phyloP scores from a whole-genome alignment of 345 rosid species.

The Luvunga scandens region DNA sequence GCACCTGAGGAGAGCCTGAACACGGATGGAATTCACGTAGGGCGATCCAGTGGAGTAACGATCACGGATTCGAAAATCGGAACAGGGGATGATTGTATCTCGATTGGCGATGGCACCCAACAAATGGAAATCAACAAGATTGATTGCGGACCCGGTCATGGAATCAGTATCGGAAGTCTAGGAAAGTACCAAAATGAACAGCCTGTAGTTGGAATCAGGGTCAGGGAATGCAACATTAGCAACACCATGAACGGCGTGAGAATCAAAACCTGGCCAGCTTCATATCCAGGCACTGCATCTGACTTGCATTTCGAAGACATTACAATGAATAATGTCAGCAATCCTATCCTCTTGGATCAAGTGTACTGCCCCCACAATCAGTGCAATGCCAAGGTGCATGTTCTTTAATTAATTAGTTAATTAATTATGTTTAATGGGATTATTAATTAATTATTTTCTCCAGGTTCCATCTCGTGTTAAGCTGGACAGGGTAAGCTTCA shows the following conservation, averaged over 20 bases:
- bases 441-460: not conserved
- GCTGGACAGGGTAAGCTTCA: slow-evolving; percentile 17
- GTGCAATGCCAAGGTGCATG: slow-evolving; percentile 25
- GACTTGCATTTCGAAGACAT: slow-evolving; percentile 36
- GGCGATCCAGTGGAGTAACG: slow-evolving; percentile 33
- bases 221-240: slow-evolving; percentile 31
- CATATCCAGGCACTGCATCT: slow-evolving; percentile 19
- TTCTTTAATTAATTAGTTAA: too few relatives aligned
- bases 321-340: slow-evolving; percentile 24
- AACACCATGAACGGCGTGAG: slow-evolving; percentile 45
- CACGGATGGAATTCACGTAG: slow-evolving; percentile 75
- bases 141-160: slow-evolving; percentile 71
- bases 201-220: slow-evolving; percentile 32
- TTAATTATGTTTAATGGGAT: too few relatives aligned
- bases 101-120: slow-evolving; percentile 49
- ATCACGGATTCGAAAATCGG: slow-evolving; percentile 32
- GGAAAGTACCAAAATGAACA: slow-evolving; percentile 39
- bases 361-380: slow-evolving; percentile 32
- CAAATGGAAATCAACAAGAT: slow-evolving; percentile 27
- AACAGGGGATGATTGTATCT: slow-evolving; percentile 71
- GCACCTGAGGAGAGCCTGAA: slow-evolving; percentile 50
- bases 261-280: slow-evolving; percentile 61
- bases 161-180: slow-evolving; percentile 62
- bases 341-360: slow-evolving; percentile 44
- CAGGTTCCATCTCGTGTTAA: slow-evolving; percentile 26